Evolutionary conservation across 371 early-diverging fungal species (phyloP), one percentile per base, ranked within the genome.

Genomic region (Apophysomyces sp.): DNA sequence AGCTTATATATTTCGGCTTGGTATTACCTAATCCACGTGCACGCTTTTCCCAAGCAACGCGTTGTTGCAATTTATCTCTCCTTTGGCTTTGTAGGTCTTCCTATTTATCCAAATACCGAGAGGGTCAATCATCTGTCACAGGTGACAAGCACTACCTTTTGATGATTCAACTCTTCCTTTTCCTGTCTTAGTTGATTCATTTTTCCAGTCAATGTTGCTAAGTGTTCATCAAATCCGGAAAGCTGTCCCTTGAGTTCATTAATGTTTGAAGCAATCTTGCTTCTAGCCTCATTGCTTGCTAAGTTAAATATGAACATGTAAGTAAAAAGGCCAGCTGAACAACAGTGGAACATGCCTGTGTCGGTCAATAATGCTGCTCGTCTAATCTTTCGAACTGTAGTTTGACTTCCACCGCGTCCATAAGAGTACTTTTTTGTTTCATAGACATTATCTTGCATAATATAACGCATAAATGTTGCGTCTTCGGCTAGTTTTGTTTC

Each of bases 331-430:
- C 29, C n/a, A 11, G 44, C 13, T 34, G 34, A n/a, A n/a, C n/a
- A n/a, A n/a, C n/a, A n/a, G n/a, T n/a, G n/a, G n/a, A n/a, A n/a
- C 58, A 69, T 78, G 80, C 88, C 72, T 21, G 84, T 64, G 55
- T 76, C 64, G n/a, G 71, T 74, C 40, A 91, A 65, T 7, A 76
- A 60, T 11, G 60, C 54, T 4, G 89, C 74, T 4, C 56, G 58
- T 6, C 52, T 37, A 21, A 85, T 64, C 8, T 59, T 54, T 2
- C 69, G 72, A 3, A 77, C 70, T 5, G 74, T 73, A 1, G 81
- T 79, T 40, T 86, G 80, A 11, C 60, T 53, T 26, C 67, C 62
- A 29, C 59, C 66, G 29, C 41, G 39, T 16, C 83, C 89, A 61
- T 89, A 90, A 11, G 65, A 60, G 7, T 84, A 83, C 0, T 58